phyloP scores from a whole-genome alignment of 257 asterid genomes.

The Nicotiana sylvestris region DNA sequence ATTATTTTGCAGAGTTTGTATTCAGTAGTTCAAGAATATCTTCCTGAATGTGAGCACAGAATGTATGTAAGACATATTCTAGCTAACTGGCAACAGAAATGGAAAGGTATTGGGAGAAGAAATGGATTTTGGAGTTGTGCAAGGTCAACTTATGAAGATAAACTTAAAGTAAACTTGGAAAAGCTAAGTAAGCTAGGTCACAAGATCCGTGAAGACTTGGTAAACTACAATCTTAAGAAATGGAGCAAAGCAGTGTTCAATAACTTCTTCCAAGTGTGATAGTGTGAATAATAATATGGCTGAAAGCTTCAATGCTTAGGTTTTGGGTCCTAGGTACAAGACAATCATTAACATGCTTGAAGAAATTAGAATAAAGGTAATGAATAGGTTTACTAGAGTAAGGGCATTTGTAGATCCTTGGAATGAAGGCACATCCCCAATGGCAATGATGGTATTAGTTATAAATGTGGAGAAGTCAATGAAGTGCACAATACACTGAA shows the following conservation, averaged over 20 bases:
- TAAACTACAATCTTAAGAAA: background rate
- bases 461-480: no score
- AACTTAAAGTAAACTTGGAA: no score
- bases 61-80: background rate
- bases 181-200: no score
- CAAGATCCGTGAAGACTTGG: background rate
- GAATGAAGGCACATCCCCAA: no score
- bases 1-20: no score
- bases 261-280: background rate
- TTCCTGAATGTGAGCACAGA: background rate
- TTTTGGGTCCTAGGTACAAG: background rate
- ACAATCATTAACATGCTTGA: background rate
- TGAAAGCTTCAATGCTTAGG: background rate
- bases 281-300: background rate
- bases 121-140: no score
- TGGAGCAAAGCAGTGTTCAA: background rate
- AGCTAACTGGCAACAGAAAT: background rate
- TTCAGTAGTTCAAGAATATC: no score
- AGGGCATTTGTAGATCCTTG: no score
- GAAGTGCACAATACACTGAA: no score
- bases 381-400: background rate
- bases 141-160: no score
- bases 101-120: background rate
- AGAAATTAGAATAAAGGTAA: background rate
- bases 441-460: no score